These are phyloP conservation scores for Linnemannia hyalina DNA, from an alignment of 192 early-diverging fungal species.

Conservation along the genomic window DNA sequence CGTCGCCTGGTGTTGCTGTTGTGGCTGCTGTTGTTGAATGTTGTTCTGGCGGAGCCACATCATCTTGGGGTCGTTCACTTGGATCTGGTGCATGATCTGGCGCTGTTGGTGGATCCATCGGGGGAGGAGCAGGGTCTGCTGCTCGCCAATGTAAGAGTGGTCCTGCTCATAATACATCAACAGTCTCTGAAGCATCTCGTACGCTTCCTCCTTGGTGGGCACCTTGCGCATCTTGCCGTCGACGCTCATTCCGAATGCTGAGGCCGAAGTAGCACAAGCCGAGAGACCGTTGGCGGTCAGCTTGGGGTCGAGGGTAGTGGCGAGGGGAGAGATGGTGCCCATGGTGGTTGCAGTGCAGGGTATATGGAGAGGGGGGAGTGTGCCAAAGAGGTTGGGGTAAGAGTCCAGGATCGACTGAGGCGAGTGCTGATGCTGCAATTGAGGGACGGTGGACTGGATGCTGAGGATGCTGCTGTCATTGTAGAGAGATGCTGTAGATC, in stretches of 20 bases:
- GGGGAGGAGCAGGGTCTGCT: constrained; percentile 50
- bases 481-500: background rate
- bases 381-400: constrained; percentile 37
- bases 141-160: constrained; percentile 50
- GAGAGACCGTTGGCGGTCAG: constrained; percentile 5
- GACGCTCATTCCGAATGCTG: constrained; percentile 48
- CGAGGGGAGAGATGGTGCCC: constrained; percentile 45
- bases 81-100: constrained; percentile 43
- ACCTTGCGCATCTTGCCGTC: constrained; percentile 56
- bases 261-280: background rate
- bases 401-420: constrained; percentile 22
- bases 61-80: constrained; percentile 33
- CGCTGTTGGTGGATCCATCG: constrained; percentile 56
- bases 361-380: constrained; percentile 27
- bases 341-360: constrained; percentile 7
- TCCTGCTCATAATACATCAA: constrained; percentile 56
- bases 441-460: constrained; percentile 19
- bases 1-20: background rate
- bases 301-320: constrained; percentile 34
- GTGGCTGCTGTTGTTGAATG: constrained; percentile 19
- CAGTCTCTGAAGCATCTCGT: constrained; percentile 52
- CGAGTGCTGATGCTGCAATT: constrained; percentile 9
- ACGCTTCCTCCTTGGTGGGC: constrained; percentile 47
- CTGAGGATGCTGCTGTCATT: constrained; percentile 22
- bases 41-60: constrained; percentile 42